These are phyloP conservation scores for Neonectria neomacrospora DNA, from an alignment of 2,329 filamentous ascomycete species.

Conservation along the genomic window DNA sequence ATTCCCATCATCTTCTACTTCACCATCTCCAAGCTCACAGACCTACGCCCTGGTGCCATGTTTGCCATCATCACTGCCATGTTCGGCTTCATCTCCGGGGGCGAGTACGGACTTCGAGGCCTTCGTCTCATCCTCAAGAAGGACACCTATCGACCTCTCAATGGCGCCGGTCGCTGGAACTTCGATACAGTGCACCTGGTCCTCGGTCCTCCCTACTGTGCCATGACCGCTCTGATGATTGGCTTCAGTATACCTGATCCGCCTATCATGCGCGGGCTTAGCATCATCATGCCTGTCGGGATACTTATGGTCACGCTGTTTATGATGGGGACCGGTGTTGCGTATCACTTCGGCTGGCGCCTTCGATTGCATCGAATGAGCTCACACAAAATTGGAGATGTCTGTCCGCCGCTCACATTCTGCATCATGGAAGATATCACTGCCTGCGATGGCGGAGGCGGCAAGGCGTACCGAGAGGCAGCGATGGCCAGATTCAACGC, in stretches of 20 bases:
- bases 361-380: background rate
- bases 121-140: background rate
- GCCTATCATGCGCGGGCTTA: background rate
- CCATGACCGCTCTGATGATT: background rate
- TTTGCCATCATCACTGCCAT: slow-evolving; percentile 61
- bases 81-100: slow-evolving; percentile 58
- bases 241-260: background rate
- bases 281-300: background rate
- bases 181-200: background rate
- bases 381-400: background rate
- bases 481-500: background rate
- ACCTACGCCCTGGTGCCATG: slow-evolving; percentile 40
- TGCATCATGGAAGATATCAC: background rate
- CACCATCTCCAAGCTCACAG: slow-evolving; percentile 49
- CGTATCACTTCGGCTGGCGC: background rate
- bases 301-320: background rate
- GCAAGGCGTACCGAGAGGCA: background rate
- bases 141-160: background rate
- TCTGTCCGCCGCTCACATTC: background rate
- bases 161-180: background rate
- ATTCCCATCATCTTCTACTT: slow-evolving; percentile 61
- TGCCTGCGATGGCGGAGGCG: background rate
- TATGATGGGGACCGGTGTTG: background rate
- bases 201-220: background rate
- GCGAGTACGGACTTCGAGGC: slow-evolving; percentile 52